A percentile compares a stretch with the other conserved stretches of the same genome.
These are phyloP conservation scores for Rhinocladiella similis DNA, from an alignment of 2,329 filamentous ascomycete species.

Conservation along the genomic window DNA sequence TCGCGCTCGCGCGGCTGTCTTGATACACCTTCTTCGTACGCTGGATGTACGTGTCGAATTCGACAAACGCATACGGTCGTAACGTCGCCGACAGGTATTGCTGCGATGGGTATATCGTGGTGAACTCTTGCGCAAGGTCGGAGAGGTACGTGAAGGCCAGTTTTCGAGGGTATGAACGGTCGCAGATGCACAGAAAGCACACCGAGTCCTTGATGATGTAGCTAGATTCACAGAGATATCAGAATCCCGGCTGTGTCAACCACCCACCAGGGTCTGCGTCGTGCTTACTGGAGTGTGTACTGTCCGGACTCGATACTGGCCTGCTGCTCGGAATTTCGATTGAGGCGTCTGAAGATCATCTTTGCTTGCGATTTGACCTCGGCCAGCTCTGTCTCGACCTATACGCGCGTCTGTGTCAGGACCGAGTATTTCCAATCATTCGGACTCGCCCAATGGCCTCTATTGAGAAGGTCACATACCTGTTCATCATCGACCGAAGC, in stretches of 20 bases:
- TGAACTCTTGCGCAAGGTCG: slow-evolving; percentile 89
- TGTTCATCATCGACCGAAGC: slow-evolving; percentile 92
- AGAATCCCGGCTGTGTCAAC: not conserved
- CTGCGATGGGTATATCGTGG: slow-evolving; percentile 71
- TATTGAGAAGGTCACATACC: slow-evolving; percentile 43
- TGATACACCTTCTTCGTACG: slow-evolving; percentile 93
- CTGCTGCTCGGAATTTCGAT: slow-evolving; percentile 84
- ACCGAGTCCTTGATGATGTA: slow-evolving; percentile 82
- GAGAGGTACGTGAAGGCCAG: slow-evolving; percentile 97
- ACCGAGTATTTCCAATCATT: not conserved
- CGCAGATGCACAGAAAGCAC: slow-evolving; percentile 91
- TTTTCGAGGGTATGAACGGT: slow-evolving; percentile 92
- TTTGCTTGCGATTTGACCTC: slow-evolving; percentile 92
- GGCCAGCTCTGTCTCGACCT: slow-evolving; percentile 72
- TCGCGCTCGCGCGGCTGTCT: slow-evolving; percentile 85
- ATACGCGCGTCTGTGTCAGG: slow-evolving; percentile 1
- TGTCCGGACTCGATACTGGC: slow-evolving; percentile 84
- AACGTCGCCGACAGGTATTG: slow-evolving; percentile 74
- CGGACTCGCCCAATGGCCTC: not conserved
- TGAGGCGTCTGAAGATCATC: slow-evolving; percentile 83
- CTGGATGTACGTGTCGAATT: slow-evolving; percentile 96
- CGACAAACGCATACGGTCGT: slow-evolving; percentile 93
- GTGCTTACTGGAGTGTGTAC: slow-evolving; percentile 81
- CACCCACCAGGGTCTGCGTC: no score
- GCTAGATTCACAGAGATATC: slow-evolving; percentile 45